These are phyloP conservation scores for Pseudogymnoascus pannorum DNA, from an alignment of 2,329 filamentous ascomycete species.

Conservation along the genomic window DNA sequence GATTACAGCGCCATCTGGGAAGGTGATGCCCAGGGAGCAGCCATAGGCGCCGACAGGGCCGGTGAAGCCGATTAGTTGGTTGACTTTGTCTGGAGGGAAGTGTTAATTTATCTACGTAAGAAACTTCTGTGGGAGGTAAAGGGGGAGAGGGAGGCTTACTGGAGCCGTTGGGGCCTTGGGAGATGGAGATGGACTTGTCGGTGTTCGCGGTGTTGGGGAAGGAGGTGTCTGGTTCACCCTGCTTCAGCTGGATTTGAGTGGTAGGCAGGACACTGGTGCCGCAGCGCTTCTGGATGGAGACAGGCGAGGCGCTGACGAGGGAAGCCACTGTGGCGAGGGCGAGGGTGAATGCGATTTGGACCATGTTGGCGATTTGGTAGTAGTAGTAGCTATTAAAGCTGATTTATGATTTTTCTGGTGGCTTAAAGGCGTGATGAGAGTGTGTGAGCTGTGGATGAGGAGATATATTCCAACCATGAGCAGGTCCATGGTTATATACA, in stretches of 20 bases:
- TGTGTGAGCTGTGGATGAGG: not conserved
- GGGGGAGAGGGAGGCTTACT: not conserved
- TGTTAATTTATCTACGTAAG: too few relatives aligned
- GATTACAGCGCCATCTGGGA: not conserved
- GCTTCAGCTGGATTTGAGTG: not conserved
- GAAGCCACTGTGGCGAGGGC: not conserved
- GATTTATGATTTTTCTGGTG: not conserved
- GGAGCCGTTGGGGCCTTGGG: not conserved
- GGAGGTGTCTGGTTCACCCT: not conserved
- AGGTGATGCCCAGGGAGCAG: constrained; percentile 3
- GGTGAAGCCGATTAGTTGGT: not conserved
- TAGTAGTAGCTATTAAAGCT: not conserved
- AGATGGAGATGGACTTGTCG: not conserved
- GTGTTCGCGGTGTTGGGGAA: not conserved
- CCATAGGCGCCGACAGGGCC: not conserved
- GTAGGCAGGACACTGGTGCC: not conserved
- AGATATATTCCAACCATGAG: not conserved
- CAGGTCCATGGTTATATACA: not conserved
- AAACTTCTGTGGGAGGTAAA: not conserved
- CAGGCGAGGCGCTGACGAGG: not conserved
- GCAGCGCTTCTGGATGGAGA: not conserved
- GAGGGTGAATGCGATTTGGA: not conserved
- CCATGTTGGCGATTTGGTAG: not conserved
- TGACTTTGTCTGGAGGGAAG: not conserved
- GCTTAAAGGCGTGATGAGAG: not conserved